These are phyloP conservation scores for Scheffersomyces insectosa DNA, from an alignment of 1,139 yeast species.

Conservation along the genomic window DNA sequence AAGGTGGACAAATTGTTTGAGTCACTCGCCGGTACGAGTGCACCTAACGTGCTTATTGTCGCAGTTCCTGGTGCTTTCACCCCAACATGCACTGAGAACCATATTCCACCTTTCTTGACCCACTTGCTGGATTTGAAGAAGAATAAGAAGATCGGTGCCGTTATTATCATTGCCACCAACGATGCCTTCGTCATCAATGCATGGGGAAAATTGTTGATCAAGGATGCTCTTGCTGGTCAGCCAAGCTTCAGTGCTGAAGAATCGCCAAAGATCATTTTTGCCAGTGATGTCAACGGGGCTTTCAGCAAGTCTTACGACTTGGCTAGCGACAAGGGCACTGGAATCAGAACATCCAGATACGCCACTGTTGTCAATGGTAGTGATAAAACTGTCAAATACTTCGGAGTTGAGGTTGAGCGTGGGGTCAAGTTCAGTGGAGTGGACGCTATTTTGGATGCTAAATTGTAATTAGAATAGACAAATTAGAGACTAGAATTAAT, in stretches of 20 bases:
- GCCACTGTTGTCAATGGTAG: slow-evolving; percentile 60
- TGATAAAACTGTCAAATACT: slow-evolving; percentile 15
- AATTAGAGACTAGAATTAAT: too few relatives aligned
- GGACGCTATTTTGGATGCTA: slow-evolving; percentile 18
- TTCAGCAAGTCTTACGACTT: slow-evolving; percentile 21
- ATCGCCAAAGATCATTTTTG: slow-evolving; percentile 25
- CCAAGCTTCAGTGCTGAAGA: slow-evolving; percentile 6
- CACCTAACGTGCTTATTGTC: slow-evolving; percentile 22
- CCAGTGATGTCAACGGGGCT: slow-evolving; percentile 26
- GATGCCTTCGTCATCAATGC: slow-evolving; percentile 32
- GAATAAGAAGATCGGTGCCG: slow-evolving; percentile 20
- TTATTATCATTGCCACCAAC: slow-evolving; percentile 27
- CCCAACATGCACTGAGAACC: slow-evolving; percentile 33
- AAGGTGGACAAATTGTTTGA: slow-evolving; percentile 22
- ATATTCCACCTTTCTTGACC: slow-evolving; percentile 27
- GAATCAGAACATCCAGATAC: slow-evolving; percentile 69
- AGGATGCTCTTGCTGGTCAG: slow-evolving; percentile 11
- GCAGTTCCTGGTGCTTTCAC: slow-evolving; percentile 35
- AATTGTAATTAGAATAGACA: slow-evolving; percentile 3
- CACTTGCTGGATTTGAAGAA: slow-evolving; percentile 20
- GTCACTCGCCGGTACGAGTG: slow-evolving; percentile 12
- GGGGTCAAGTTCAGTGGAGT: slow-evolving; percentile 27
- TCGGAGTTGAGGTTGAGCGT: slow-evolving; percentile 29
- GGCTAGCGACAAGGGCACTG: slow-evolving; percentile 47
- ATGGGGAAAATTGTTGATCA: slow-evolving; percentile 31